Conservation (phyloP, 1,284 basidiomycete genomes). For the Leccinum angustisporum region DNA sequence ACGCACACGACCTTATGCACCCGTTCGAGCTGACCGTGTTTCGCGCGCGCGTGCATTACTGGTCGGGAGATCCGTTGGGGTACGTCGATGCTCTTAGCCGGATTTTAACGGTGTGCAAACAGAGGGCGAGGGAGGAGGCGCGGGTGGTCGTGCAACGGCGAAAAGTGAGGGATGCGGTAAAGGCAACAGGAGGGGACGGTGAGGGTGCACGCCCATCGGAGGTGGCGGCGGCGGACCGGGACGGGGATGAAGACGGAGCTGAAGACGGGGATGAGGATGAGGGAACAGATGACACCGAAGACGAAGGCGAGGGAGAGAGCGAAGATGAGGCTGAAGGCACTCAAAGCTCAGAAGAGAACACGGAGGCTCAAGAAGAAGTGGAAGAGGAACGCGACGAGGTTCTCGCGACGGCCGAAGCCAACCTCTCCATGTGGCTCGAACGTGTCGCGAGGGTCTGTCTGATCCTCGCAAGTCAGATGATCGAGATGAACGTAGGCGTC, state of each 20-base stretch:
- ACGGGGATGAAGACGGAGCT: background rate
- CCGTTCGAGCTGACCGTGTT: constrained; percentile 83
- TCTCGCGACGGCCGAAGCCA: constrained; percentile 37
- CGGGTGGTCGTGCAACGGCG: constrained; percentile 41
- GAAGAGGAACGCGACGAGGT: constrained; percentile 15
- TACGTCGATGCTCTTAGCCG: constrained; percentile 76
- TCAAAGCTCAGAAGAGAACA: background rate
- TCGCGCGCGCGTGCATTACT: constrained; percentile 66
- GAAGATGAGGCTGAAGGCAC: background rate
- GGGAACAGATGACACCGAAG: background rate
- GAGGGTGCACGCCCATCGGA: background rate
- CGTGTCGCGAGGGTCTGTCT: constrained; percentile 65
- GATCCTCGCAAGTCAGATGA: constrained; percentile 71
- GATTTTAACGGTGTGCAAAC: constrained; percentile 77
- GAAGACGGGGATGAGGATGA: background rate
- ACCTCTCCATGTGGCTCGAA: constrained; percentile 76
- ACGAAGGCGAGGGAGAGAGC: background rate
- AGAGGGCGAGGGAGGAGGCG: constrained; percentile 48
- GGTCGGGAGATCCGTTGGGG: constrained; percentile 71
- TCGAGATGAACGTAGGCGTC: constrained; percentile 65
- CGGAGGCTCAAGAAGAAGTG: background rate
- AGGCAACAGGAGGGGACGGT: background rate
- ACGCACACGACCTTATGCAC: constrained; percentile 52
- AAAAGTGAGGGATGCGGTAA: constrained; percentile 2
- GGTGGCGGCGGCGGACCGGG: background rate